Base-by-base conservation (phyloP, 2,329 filamentous ascomycete species). In the Aureobasidium uvarum region DNA sequence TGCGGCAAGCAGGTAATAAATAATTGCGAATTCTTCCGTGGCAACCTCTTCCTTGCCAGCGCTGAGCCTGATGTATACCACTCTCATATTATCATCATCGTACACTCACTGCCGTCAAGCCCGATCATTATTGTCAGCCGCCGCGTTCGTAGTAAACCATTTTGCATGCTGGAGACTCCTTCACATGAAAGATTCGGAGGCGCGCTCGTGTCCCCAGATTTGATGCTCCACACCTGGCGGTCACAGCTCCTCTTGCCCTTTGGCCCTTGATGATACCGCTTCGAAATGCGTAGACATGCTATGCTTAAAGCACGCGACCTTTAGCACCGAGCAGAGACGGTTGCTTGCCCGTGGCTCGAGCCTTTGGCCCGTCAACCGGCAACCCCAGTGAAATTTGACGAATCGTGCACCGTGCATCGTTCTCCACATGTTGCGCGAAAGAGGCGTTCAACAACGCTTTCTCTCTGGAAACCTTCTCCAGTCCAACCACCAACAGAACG, bases 371-470 rank as follows among this genome's bases (percentile, higher is more conserved):
- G 31, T 60, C 56, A 38, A 48, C 43, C 56, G 43, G 56, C 43
- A 48, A 48, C 56, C 56, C 56, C 56, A 48, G 56, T 25, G 6
- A 58, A 33, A 48, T 46, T 13, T 48, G 56, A 48, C 43, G 45
- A 60, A 36, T 48, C 6, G 43, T 28, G 41, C 56, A 39, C 43
- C 41, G 41, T 31, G 41, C 56, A 28, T n/a, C n/a, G n/a, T 60
- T 60, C 56, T 60, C 56, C 56, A 46, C 56, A 60, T 18, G 39
- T 58, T 58, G 54, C 16, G 41, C 56, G 56, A 48, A 36, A 36
- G 56, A 60, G 56, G 56, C 56, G 56, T 60, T 60, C 56, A 60
- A 60, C 56, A 46, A 46, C 55, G 23, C 39, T 31, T 38, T 25
- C 13, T 48, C 50, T 54, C 31, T 36, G 18, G 50, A 23, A 38